Base-by-base conservation (phyloP, 1,284 basidiomycete species). In the Cryptococcus sp. region DNA sequence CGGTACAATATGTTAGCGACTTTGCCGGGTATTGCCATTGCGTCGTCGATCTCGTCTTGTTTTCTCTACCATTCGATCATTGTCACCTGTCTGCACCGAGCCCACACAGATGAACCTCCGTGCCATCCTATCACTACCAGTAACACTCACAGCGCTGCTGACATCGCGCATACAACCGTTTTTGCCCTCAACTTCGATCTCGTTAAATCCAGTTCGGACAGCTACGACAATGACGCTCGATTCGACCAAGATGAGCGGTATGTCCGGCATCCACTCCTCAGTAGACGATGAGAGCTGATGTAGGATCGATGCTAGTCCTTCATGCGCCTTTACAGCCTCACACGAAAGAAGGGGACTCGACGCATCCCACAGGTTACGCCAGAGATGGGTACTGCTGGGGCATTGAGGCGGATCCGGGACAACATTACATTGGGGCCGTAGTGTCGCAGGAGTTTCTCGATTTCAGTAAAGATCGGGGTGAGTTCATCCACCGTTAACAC, bases 361-460 rank as follows among this genome's bases (percentile, higher is more conserved):
- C 67, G 25, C 73, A 72, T 50, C 70, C 68, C 1, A 75, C 76
- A 0, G 76, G 76, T 3, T 78, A 66, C 65, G 62, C 62, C 48
- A 61, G 75, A 16, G 76, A 77, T 58, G 75, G 75, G 3, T 75
- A 71, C 54, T 76, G 75, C 60, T 75, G 71, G 70, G 73, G 73
- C 22, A 57, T 47, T 16, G 55, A 52, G 3, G 55, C 63, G 23
- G 77, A 78, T 59, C 59, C 60, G 7, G 77, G 73, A 10, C 53
- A 69, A 51, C 77, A 78, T 59, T 77, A 63, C 27, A 63, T 78
- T 25, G 77, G 71, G 0, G 77, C 67, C 0, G 64, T 78, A 8
- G 69, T 78, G 1, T 70, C 72, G 1, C 55, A 68, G 27, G 72
- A 77, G 54, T 78, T 77, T 58, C 53, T 78, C 3, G 68, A 75